A percentile compares a stretch with the other conserved stretches of the same genome.
phyloP scores from a whole-genome alignment of 441 rosid species.

The Corymbia citriodora region DNA sequence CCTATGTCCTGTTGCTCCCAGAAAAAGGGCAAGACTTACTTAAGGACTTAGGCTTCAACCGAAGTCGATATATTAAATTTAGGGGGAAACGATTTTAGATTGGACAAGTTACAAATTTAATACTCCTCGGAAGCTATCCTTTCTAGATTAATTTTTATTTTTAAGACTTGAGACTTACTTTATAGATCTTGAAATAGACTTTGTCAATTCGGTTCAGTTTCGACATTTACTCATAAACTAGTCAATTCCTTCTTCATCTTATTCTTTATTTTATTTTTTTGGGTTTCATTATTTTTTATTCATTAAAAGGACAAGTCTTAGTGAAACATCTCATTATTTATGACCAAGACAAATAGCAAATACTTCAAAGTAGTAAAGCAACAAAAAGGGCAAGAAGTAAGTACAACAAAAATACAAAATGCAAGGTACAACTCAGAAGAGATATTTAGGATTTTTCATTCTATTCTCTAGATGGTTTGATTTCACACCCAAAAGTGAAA shows the following conservation, averaged over 20 bases:
- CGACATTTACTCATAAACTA: background rate
- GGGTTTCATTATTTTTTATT: background rate
- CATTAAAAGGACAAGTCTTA: background rate
- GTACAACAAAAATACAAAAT: background rate
- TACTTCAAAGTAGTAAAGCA: background rate
- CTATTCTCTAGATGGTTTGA: background rate
- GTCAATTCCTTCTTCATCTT: background rate
- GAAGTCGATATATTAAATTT: background rate
- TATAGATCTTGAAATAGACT: background rate
- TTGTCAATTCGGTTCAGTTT: background rate
- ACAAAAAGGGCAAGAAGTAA: background rate
- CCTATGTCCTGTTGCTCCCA: background rate
- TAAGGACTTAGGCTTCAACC: background rate
- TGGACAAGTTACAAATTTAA: background rate
- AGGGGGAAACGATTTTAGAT: background rate
- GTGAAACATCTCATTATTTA: background rate
- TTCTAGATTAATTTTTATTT: background rate
- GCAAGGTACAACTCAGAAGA: background rate
- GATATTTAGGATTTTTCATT: background rate
- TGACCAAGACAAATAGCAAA: background rate
- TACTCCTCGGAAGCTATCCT: too few relatives aligned
- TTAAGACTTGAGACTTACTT: background rate
- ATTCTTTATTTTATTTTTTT: background rate
- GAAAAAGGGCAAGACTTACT: background rate
- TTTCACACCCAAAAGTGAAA: accelerated